Evolutionary conservation across 176 grass and related monocot genomes (phyloP).

Genomic region (Calamus simplicifolius): DNA sequence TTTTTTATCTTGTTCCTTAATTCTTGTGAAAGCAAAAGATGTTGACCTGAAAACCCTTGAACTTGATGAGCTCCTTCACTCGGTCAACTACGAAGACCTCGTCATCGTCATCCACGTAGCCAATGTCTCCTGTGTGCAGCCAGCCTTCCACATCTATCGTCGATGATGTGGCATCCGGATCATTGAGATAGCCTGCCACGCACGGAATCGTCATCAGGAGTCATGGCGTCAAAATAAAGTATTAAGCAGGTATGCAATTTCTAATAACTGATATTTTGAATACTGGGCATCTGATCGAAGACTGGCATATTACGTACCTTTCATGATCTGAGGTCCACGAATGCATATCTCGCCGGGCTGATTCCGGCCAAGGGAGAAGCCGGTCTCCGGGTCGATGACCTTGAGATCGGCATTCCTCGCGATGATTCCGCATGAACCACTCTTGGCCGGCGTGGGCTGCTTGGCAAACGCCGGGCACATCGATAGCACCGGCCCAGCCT

Average conservation of each 20-base stretch:
- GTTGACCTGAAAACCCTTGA: slow-evolving; percentile 80
- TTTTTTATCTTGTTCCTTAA: too few relatives aligned
- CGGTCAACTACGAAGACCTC: slow-evolving; percentile 98
- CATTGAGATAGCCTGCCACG: slow-evolving; percentile 62
- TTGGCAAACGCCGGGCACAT: slow-evolving; percentile 90
- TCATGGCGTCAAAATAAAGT: too few relatives aligned
- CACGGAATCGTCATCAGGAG: too few relatives aligned
- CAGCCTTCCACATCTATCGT: slow-evolving; percentile 78
- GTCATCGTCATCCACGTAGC: slow-evolving; percentile 73
- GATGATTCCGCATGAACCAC: slow-evolving; percentile 77
- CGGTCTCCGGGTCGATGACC: slow-evolving; percentile 74
- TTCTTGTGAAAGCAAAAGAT: background rate
- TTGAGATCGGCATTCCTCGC: slow-evolving; percentile 89
- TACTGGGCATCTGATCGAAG: too few relatives aligned
- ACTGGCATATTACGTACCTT: slow-evolving; percentile 30
- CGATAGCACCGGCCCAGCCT: slow-evolving; percentile 87
- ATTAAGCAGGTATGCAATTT: too few relatives aligned
- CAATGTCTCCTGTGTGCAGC: slow-evolving; percentile 92
- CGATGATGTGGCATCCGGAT: slow-evolving; percentile 57
- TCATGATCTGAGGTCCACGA: slow-evolving; percentile 94
- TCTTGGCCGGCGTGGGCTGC: slow-evolving; percentile 52
- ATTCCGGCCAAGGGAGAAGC: slow-evolving; percentile 58
- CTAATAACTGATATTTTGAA: too few relatives aligned
- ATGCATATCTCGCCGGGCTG: slow-evolving; percentile 91
- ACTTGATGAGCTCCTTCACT: slow-evolving; percentile 99